Conservation (phyloP, 2,329 filamentous ascomycete species). For the Fusarium phyllophilum region DNA sequence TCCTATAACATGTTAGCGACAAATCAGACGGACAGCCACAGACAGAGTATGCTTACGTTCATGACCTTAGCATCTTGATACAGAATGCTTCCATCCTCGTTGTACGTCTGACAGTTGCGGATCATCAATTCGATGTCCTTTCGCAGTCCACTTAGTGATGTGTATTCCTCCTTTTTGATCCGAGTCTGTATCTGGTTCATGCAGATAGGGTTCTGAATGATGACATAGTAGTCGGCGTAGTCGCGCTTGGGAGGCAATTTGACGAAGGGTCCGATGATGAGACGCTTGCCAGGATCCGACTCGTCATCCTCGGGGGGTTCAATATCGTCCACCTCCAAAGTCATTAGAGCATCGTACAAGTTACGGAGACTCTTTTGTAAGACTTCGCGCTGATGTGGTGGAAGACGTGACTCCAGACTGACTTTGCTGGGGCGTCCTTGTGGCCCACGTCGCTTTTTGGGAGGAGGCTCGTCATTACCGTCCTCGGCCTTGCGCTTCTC, state of each 20-base stretch:
- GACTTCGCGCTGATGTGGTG: conserved; percentile 74
- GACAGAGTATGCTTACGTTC: conserved; percentile 67
- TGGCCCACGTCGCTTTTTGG: conserved; percentile 80
- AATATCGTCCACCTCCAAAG: conserved; percentile 81
- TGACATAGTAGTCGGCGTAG: conserved; percentile 94
- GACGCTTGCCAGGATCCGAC: conserved; percentile 70
- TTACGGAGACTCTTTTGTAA: conserved; percentile 82
- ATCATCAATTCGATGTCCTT: conserved; percentile 87
- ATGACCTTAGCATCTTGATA: conserved; percentile 94
- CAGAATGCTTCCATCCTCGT: conserved; percentile 92
- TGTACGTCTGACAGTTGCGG: conserved; percentile 93
- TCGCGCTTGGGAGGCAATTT: conserved; percentile 88
- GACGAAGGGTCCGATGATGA: conserved; percentile 94
- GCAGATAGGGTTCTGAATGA: conserved; percentile 92
- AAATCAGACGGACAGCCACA: not conserved
- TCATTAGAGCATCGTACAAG: conserved; percentile 83
- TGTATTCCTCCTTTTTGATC: conserved; percentile 97
- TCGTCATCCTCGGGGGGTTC: conserved; percentile 68
- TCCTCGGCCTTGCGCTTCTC: conserved; percentile 92
- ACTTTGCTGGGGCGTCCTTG: conserved; percentile 74
- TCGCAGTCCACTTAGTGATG: conserved; percentile 80
- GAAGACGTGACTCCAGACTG: conserved; percentile 61
- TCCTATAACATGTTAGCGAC: conserved; percentile 58
- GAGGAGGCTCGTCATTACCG: conserved; percentile 78
- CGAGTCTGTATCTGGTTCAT: conserved; percentile 95